A percentile compares a stretch with the other conserved stretches of the same genome.
Evolutionary conservation across 352 stramenopile species (phyloP).

Genomic region (Phytophthora cactorum): DNA sequence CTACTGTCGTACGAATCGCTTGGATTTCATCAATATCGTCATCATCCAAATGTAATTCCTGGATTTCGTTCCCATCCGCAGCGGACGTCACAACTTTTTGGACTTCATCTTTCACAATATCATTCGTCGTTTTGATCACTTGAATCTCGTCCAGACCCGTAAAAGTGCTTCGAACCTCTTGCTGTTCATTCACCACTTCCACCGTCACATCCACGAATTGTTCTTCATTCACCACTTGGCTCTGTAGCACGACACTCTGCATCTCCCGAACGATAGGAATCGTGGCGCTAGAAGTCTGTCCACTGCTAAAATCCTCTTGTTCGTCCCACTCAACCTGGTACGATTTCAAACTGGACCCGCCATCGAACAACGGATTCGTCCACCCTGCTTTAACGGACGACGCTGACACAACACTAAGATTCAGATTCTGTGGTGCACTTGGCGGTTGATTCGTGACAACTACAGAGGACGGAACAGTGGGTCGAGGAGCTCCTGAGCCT

Average conservation of each 20-base stretch:
- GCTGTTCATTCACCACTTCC: slow-evolving; percentile 95
- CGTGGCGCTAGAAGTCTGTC: slow-evolving; percentile 67
- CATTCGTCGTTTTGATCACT: slow-evolving; percentile 78
- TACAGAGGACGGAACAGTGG: slow-evolving; percentile 52
- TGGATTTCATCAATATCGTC: slow-evolving; percentile 94
- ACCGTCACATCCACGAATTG: slow-evolving; percentile 94
- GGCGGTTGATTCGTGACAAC: slow-evolving; percentile 69
- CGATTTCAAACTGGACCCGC: slow-evolving; percentile 81
- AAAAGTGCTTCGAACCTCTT: slow-evolving; percentile 93
- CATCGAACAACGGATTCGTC: slow-evolving; percentile 91
- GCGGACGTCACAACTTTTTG: slow-evolving; percentile 93
- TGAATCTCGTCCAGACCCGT: slow-evolving; percentile 90
- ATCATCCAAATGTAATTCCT: slow-evolving; percentile 80
- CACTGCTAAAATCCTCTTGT: slow-evolving; percentile 72
- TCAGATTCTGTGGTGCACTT: slow-evolving; percentile 61
- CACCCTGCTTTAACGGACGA: slow-evolving; percentile 87
- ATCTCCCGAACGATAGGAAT: slow-evolving; percentile 93
- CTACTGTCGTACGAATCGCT: slow-evolving; percentile 79
- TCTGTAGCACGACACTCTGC: slow-evolving; percentile 84
- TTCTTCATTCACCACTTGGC: slow-evolving; percentile 91
- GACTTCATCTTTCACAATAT: slow-evolving; percentile 87
- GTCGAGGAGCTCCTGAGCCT: slow-evolving; percentile 55
- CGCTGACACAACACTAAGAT: slow-evolving; percentile 55
- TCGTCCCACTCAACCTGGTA: slow-evolving; percentile 89
- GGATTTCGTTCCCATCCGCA: slow-evolving; percentile 92